Evolutionary conservation across 331 rosid genomes (phyloP).

Genomic region (Acacia pycnantha): DNA sequence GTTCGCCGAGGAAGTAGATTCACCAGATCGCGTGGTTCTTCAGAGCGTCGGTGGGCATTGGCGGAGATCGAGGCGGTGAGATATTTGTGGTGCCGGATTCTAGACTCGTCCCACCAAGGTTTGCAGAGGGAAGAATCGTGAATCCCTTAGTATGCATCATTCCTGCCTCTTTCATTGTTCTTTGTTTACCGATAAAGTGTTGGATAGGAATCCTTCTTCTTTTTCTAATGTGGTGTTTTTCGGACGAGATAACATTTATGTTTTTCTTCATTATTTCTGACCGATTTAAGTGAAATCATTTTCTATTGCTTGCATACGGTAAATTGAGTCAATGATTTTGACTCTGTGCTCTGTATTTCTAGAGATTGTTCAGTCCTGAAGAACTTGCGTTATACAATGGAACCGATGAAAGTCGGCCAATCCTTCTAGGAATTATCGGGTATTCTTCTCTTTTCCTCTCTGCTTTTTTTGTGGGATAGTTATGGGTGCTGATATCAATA

Average conservation of each 20-base stretch:
- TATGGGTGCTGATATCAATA: not conserved
- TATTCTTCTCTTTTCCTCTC: slow-evolving; percentile 35
- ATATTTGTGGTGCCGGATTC: too few relatives aligned
- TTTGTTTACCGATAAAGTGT: not conserved
- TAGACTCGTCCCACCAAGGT: too few relatives aligned
- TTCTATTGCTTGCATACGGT: not conserved
- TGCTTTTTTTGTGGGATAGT: not conserved
- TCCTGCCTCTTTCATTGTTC: not conserved
- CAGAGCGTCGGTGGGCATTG: too few relatives aligned
- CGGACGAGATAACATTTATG: not conserved
- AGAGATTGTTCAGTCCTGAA: slow-evolving; percentile 70
- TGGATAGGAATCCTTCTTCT: not conserved
- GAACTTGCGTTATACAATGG: slow-evolving; percentile 87
- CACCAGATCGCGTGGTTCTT: too few relatives aligned
- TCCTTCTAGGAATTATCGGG: slow-evolving; percentile 92
- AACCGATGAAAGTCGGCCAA: slow-evolving; percentile 63
- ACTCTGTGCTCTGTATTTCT: slow-evolving; percentile 31
- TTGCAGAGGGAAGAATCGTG: too few relatives aligned
- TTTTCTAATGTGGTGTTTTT: not conserved
- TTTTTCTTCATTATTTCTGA: not conserved
- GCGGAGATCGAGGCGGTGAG: too few relatives aligned
- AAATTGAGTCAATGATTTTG: slow-evolving; percentile 31
- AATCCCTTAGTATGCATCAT: slow-evolving; percentile 24
- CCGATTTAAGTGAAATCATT: not conserved
- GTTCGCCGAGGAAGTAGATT: too few relatives aligned